phyloP scores from a whole-genome alignment of 2,329 filamentous ascomycete genomes.

The Aspergillus ochraceus region DNA sequence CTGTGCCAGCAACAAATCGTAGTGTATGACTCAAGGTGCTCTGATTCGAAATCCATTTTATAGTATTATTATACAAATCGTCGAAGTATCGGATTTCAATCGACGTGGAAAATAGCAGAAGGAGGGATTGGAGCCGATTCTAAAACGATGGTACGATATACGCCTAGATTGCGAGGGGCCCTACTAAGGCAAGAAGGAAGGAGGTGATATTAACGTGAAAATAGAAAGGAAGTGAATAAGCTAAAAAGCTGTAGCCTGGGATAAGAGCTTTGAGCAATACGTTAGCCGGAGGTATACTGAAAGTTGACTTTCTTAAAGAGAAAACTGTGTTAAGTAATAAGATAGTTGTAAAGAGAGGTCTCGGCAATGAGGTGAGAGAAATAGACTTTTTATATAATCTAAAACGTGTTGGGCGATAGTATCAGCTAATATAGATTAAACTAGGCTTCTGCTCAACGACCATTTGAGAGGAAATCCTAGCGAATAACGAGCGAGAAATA shows the following conservation, averaged over 20 bases:
- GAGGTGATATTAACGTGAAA: constrained; percentile 50
- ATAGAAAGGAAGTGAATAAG: constrained; percentile 39
- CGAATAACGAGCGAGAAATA: too few relatives aligned
- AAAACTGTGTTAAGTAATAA: too few relatives aligned
- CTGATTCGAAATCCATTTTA: constrained; percentile 59
- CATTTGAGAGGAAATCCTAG: too few relatives aligned
- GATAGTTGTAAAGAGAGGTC: too few relatives aligned
- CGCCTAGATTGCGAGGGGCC: constrained; percentile 40
- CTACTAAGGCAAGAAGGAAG: constrained; percentile 41
- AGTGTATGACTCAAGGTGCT: constrained; percentile 52
- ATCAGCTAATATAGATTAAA: too few relatives aligned
- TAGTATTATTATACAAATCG: constrained; percentile 58
- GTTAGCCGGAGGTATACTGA: constrained; percentile 2
- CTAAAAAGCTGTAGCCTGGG: constrained; percentile 50
- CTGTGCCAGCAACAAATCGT: constrained; percentile 56
- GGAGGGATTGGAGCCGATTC: constrained; percentile 28
- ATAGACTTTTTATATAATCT: too few relatives aligned
- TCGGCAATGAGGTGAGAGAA: too few relatives aligned
- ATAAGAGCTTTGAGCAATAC: constrained; percentile 48
- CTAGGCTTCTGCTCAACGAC: too few relatives aligned
- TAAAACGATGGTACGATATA: constrained; percentile 13
- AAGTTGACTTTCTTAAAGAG: not conserved
- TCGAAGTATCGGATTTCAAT: constrained; percentile 52
- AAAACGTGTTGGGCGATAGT: too few relatives aligned
- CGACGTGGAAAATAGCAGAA: constrained; percentile 46